Evolutionary conservation across 2,329 filamentous ascomycete species (phyloP).

Genomic region (Botryosphaeria dothidea): DNA sequence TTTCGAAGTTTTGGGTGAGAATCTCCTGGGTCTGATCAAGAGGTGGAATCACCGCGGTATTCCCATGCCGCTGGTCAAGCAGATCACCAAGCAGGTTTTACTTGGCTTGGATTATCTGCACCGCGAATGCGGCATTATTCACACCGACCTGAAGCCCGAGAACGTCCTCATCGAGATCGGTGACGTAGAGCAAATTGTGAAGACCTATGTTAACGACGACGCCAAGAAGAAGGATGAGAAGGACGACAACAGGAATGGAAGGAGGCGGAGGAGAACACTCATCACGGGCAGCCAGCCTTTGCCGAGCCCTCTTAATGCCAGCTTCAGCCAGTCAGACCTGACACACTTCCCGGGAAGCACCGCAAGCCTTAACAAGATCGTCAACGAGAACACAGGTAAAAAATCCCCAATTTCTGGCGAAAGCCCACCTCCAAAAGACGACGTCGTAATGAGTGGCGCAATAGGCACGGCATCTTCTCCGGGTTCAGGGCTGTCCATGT

Average conservation of each 20-base stretch:
- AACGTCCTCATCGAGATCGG: constrained; percentile 99
- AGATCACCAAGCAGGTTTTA: constrained; percentile 97
- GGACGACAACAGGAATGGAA: constrained; percentile 88
- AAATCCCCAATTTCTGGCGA: constrained; percentile 44
- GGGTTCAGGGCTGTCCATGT: constrained; percentile 56
- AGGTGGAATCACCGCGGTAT: constrained; percentile 98
- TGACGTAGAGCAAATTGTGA: constrained; percentile 97
- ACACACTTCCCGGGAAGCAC: constrained; percentile 59
- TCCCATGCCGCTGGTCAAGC: constrained; percentile 93
- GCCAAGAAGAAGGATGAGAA: constrained; percentile 66
- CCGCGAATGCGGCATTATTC: constrained; percentile 97
- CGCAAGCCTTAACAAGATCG: constrained; percentile 78
- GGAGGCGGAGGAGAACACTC: constrained; percentile 83
- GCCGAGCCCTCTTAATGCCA: constrained; percentile 90
- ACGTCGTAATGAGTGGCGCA: constrained; percentile 58
- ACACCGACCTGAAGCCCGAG: constrained; percentile 95
- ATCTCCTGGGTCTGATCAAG: constrained; percentile 92
- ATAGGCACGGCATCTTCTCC: constrained; percentile 51
- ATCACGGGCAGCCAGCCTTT: constrained; percentile 97
- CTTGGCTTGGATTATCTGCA: constrained; percentile 95
- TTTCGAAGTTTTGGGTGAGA: constrained; percentile 96
- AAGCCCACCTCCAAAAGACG: constrained; percentile 43
- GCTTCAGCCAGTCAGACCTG: constrained; percentile 78
- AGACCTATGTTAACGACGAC: constrained; percentile 89
- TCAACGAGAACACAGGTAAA: constrained; percentile 70